Evolutionary conservation across 1,139 yeast species (phyloP).

Genomic region (Suhomyces bolitotheri): DNA sequence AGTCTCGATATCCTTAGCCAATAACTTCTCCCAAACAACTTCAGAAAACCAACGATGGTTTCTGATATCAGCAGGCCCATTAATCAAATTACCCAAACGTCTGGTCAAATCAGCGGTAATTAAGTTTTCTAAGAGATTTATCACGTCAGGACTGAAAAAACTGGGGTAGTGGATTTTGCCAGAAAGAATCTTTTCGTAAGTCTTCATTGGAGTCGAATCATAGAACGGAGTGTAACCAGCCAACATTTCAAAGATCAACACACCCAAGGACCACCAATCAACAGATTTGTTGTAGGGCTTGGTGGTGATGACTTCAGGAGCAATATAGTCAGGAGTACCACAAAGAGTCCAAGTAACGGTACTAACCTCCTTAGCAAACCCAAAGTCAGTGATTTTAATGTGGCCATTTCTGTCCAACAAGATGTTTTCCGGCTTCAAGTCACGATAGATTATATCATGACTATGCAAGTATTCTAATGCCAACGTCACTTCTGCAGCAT

Average conservation of each 20-base stretch:
- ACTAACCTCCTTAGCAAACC: constrained; percentile 61
- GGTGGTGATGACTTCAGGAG: constrained; percentile 63
- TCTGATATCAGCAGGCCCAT: constrained; percentile 59
- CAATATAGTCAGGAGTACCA: constrained; percentile 66
- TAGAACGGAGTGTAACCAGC: constrained; percentile 65
- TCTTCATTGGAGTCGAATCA: constrained; percentile 62
- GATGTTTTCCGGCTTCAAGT: constrained; percentile 61
- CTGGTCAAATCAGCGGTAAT: constrained; percentile 57
- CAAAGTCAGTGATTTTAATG: constrained; percentile 61
- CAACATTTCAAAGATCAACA: constrained; percentile 59
- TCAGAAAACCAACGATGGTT: constrained; percentile 61
- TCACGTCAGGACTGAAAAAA: constrained; percentile 52
- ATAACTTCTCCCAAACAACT: constrained; percentile 60
- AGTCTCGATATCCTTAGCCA: constrained; percentile 59
- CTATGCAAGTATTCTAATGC: constrained; percentile 61
- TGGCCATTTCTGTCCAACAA: constrained; percentile 59
- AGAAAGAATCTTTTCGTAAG: constrained; percentile 57
- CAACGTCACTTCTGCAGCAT: constrained; percentile 60
- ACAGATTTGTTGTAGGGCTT: constrained; percentile 63
- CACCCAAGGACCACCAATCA: constrained; percentile 68
- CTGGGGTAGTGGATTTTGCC: constrained; percentile 55
- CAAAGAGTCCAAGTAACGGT: constrained; percentile 62
- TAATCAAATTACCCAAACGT: constrained; percentile 57
- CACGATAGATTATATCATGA: constrained; percentile 59
- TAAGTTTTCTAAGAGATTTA: constrained; percentile 49